Evolutionary conservation across 2,329 filamentous ascomycete species (phyloP).

Genomic region (Fusarium palustre): DNA sequence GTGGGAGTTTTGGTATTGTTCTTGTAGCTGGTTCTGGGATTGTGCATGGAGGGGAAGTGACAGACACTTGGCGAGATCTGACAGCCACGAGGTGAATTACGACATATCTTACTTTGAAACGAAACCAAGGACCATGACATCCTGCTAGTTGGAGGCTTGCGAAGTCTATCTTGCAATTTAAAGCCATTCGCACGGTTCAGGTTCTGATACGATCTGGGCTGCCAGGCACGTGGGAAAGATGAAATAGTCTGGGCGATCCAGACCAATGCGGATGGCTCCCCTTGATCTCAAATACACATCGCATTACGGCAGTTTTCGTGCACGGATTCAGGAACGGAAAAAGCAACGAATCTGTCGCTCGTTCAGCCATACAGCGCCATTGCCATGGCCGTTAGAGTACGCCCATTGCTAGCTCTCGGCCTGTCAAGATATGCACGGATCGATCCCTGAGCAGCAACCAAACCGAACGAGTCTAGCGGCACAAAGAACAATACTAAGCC

Average conservation of each 20-base stretch:
- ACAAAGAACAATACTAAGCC: slow-evolving; percentile 52
- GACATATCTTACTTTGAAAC: slow-evolving; percentile 15
- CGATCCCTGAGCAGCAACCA: slow-evolving; percentile 14
- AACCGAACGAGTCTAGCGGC: slow-evolving; percentile 16
- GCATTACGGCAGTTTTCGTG: slow-evolving; percentile 22
- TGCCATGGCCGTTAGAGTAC: slow-evolving; percentile 14
- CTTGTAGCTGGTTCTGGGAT: slow-evolving; percentile 7
- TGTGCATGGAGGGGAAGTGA: slow-evolving; percentile 2
- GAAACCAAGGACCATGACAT: slow-evolving; percentile 7
- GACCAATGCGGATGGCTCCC: slow-evolving; percentile 10
- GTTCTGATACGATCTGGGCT: slow-evolving; percentile 6
- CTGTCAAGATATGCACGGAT: slow-evolving; percentile 40
- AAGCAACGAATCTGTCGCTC: slow-evolving; percentile 18
- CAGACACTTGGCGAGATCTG: slow-evolving; percentile 7
- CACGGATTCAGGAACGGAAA: slow-evolving; percentile 33
- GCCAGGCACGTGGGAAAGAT: background rate
- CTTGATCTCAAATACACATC: slow-evolving; percentile 8
- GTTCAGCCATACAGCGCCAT: background rate
- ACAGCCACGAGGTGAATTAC: slow-evolving; percentile 17
- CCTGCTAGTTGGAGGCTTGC: slow-evolving; percentile 18
- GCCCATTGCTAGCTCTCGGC: slow-evolving; percentile 23
- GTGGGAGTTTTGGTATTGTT: slow-evolving; percentile 36
- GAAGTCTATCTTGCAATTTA: slow-evolving; percentile 18
- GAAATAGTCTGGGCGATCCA: slow-evolving; percentile 18
- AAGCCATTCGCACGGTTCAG: slow-evolving; percentile 13